Base-by-base conservation (phyloP, 2,329 filamentous ascomycete genomes). In the Catunica adiposa region DNA sequence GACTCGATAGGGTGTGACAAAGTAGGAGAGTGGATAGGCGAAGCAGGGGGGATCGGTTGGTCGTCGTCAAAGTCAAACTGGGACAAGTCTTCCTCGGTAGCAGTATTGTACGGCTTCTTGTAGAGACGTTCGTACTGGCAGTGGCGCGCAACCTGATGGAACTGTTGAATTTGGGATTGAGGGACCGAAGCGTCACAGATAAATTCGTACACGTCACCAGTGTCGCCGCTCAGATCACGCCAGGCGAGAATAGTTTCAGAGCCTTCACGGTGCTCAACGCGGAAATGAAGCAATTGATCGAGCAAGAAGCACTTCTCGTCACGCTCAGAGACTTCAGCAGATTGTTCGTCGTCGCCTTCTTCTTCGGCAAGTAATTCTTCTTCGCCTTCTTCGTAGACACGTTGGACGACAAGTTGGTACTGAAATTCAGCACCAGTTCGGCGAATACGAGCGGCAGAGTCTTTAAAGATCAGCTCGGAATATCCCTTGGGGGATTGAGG, bases 41-140 rank as follows among this genome's bases (percentile, higher is more conserved):
- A 83, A 1, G 80, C 80, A 37, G 77, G 77, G 1, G 80, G 80
- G 56, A 83, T 82, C 6, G 79, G 78, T 37, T 78, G 73, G 63
- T 80, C 77, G 64, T 76, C 71, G 60, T 77, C 70, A 65, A 96
- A 97, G 15, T 83, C 79, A 63, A 98, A 96, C 62, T 94, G 80
- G 59, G 79, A 70, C 3, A 97, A 76, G 60, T 98, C 88, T 59
- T 80, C 74, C 57, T 89, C 83, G 7, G 87, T 88, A 1, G 92
- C 92, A 51, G 82, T 83, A 48, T 87, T 82, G 62, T 87, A 79
- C 40, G 80, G 83, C 64, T 83, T 85, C 60, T 87, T 80, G 68
- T 92, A 94, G 68, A 95, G 97, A 64, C 90, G 80, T 72, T 98
- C 92, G 83, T 94, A 98, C 69, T 98, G 92, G 67, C 92, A 96